These are phyloP conservation scores for Pythium pectinolyticum DNA, from an alignment of 352 stramenopile genomes.

Conservation along the genomic window DNA sequence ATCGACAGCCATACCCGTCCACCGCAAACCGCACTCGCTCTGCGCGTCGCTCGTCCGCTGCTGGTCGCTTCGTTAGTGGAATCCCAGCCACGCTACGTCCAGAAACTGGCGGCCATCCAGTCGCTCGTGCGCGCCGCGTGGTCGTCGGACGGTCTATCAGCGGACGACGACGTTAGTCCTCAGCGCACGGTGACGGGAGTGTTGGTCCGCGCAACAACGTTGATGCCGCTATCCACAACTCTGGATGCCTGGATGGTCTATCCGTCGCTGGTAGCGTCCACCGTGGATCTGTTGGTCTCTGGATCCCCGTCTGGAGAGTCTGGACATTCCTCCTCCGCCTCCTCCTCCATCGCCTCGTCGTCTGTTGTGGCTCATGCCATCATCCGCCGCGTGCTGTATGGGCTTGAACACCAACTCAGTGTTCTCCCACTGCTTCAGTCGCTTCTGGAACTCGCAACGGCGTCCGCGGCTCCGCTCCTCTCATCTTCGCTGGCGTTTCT, in stretches of 20 bases:
- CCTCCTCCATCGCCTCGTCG: no score
- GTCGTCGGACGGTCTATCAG: neutral
- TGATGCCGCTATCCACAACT: constrained; percentile 32
- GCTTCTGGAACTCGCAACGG: constrained; percentile 35
- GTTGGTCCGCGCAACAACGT: constrained; percentile 38
- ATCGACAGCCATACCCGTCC: constrained; percentile 28
- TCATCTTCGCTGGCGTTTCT: constrained; percentile 39
- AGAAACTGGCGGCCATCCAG: constrained; percentile 36
- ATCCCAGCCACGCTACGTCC: neutral
- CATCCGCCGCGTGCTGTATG: constrained; percentile 27
- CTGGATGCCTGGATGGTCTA: constrained; percentile 28
- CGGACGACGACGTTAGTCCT: neutral
- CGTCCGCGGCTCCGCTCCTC: constrained; percentile 32
- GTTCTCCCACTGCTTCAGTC: constrained; percentile 48
- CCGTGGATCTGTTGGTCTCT: constrained; percentile 41
- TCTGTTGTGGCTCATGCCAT: constrained; percentile 27
- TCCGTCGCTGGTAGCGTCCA: constrained; percentile 35
- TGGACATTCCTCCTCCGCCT: neutral
- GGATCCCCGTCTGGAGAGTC: constrained; percentile 11
- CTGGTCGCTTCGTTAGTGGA: constrained; percentile 15
- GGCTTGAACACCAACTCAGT: constrained; percentile 32
- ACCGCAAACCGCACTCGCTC: constrained; percentile 1
- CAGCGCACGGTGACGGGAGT: constrained; percentile 13
- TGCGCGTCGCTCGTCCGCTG: constrained; percentile 2
- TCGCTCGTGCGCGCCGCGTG: constrained; percentile 45